A percentile compares a stretch with the other conserved stretches of the same genome.
These are phyloP conservation scores for Scolecobasidium constrictum DNA, from an alignment of 2,329 filamentous ascomycete species.

Conservation along the genomic window DNA sequence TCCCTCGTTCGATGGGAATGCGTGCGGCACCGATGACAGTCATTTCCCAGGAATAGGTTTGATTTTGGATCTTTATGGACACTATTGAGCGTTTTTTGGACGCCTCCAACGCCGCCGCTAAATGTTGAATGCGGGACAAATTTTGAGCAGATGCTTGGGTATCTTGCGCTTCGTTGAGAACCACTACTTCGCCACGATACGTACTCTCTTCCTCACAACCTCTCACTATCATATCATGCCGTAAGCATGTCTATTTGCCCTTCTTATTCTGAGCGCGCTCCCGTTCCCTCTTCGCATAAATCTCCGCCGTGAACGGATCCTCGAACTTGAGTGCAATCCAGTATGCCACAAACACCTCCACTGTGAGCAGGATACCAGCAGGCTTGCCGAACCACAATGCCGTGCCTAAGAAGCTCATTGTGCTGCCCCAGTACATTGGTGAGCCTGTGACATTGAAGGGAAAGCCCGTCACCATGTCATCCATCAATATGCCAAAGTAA, in stretches of 20 bases:
- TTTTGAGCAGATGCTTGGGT: constrained; percentile 1
- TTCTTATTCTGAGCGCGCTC: constrained; percentile 23
- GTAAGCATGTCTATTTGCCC: background rate
- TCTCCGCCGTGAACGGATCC: constrained; percentile 87
- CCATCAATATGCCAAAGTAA: constrained; percentile 98
- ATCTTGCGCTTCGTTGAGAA: constrained; percentile 8
- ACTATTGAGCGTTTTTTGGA: no score
- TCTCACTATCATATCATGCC: no score
- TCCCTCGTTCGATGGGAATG: no score
- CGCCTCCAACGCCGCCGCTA: constrained; percentile 7
- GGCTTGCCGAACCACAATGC: constrained; percentile 79
- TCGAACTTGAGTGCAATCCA: constrained; percentile 73
- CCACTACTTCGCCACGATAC: constrained; percentile 1
- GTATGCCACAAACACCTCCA: constrained; percentile 67
- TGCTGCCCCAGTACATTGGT: constrained; percentile 95
- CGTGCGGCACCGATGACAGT: no score
- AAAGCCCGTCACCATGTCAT: constrained; percentile 85
- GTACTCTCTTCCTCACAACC: no score
- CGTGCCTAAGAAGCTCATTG: constrained; percentile 82
- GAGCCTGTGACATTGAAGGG: constrained; percentile 86
- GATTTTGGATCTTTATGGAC: no score
- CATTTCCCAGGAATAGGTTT: no score
- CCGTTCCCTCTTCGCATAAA: constrained; percentile 76
- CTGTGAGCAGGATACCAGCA: constrained; percentile 68
- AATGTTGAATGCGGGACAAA: constrained; percentile 9